phyloP scores from a whole-genome alignment of 2,329 filamentous ascomycete genomes.

The Colletotrichum cereale region DNA sequence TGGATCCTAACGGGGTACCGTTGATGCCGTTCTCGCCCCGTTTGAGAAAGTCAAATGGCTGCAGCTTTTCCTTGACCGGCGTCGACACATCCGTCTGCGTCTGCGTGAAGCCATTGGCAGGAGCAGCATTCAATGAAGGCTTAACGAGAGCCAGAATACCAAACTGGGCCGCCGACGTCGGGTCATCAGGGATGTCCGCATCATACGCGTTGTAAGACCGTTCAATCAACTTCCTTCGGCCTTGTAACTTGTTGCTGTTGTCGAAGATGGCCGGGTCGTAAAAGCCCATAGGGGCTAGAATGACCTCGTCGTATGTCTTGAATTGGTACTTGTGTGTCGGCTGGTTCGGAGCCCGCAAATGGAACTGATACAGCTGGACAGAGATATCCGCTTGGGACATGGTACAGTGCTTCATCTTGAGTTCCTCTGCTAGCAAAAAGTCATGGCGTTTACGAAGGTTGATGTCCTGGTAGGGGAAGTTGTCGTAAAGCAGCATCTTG shows the following conservation, averaged over 20 bases:
- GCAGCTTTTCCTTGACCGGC: slow-evolving; percentile 72
- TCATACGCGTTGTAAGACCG: slow-evolving; percentile 96
- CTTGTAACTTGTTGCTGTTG: slow-evolving; percentile 81
- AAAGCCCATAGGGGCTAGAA: slow-evolving; percentile 94
- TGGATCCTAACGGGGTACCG: slow-evolving; percentile 85
- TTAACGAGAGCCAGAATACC: slow-evolving; percentile 72
- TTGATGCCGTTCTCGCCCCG: slow-evolving; percentile 77
- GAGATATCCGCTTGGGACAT: slow-evolving; percentile 91
- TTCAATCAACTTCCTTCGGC: slow-evolving; percentile 84
- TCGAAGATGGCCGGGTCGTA: slow-evolving; percentile 92
- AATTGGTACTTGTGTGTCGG: slow-evolving; percentile 94
- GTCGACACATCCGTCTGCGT: slow-evolving; percentile 65
- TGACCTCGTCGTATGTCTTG: slow-evolving; percentile 97
- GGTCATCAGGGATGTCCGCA: slow-evolving; percentile 87
- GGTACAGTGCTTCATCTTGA: slow-evolving; percentile 93
- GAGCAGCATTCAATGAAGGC: slow-evolving; percentile 64
- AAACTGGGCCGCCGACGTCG: slow-evolving; percentile 85
- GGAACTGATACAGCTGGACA: slow-evolving; percentile 89
- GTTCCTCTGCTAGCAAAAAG: slow-evolving; percentile 91
- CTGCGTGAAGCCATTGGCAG: slow-evolving; percentile 58
- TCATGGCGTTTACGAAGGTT: slow-evolving; percentile 92
- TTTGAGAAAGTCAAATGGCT: slow-evolving; percentile 77
- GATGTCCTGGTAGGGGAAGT: slow-evolving; percentile 95
- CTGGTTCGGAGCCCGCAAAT: slow-evolving; percentile 88
- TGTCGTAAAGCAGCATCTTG: slow-evolving; percentile 97